Base-by-base conservation (phyloP, 805 yeast genomes). In the Candida tibetensis region DNA sequence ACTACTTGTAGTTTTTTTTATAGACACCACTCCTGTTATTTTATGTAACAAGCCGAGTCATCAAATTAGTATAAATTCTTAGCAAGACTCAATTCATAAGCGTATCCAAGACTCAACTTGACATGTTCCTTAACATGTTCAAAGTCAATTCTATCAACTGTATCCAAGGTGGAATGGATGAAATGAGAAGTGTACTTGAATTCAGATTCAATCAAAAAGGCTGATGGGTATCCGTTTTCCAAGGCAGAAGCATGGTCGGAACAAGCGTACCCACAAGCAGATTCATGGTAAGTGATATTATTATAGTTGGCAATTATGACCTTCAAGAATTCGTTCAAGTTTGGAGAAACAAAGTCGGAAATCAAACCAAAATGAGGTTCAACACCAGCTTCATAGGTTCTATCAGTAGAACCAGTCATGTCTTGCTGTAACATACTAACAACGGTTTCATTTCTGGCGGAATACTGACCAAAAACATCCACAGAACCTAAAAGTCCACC, bases 401-500 rank as follows among this genome's bases (percentile, higher is more conserved):
- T 74, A 23, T 70, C 67, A 2, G 82, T 75, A 54, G 71, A 87
- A 0, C 96, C 96, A 2, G 95, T 85, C 95, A 90, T 90, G 58
- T 91, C 99, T 58, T 88, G 95, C 62, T 91, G 96, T 28, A 91
- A 67, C 93, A 89, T 83, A 4, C 90, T 89, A 21, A 80, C 74
- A 16, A 91, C 88, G 5, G 72, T 65, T 21, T 67, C 64, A n/a
- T 66, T 51, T 13, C 56, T 49, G 8, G 64, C 55, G n/a, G 50
- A 45, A 53, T 85, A 85, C 17, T 64, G 58, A 7, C 75, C 60
- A 58, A 85, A 86, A 8, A 91, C 76, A 44, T 85, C 95, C 46
- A 79, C 72, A 4, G 96, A 87, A 1, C 98, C 98, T 37, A 86
- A 67, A 39, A 87, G 66, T 0, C 96, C 97, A 43, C 87, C 89